Conservation (phyloP, 805 yeast genomes). For the Cyberlindnera americana region DNA sequence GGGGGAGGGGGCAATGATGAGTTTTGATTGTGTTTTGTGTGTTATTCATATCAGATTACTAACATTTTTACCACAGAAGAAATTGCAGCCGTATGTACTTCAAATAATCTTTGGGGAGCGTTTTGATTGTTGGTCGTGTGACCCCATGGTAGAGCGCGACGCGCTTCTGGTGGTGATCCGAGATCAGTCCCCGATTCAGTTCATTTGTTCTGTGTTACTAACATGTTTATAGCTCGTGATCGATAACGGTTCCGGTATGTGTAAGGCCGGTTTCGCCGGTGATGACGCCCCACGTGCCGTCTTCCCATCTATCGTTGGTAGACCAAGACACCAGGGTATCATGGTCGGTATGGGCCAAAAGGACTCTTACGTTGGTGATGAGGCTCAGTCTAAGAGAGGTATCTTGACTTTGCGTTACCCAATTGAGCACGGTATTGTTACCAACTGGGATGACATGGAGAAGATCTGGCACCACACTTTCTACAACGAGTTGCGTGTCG, state of each 20-base stretch:
- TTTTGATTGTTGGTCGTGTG: background rate
- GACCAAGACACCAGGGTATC: conserved; percentile 99
- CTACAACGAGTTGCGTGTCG: conserved; percentile 99
- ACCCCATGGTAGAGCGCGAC: no score
- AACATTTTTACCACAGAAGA: conserved; percentile 14
- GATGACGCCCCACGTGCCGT: conserved; percentile 99
- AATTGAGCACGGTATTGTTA: conserved; percentile 99
- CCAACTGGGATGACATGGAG: conserved; percentile 99
- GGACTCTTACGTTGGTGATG: conserved; percentile 99
- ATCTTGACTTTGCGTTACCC: conserved; percentile 97
- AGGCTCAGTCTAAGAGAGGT: conserved; percentile 99
- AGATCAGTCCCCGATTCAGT: no score
- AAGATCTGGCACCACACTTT: conserved; percentile 99
- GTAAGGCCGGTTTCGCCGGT: conserved; percentile 99
- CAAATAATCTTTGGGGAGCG: no score
- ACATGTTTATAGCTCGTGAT: conserved; percentile 54
- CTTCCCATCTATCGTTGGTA: conserved; percentile 99
- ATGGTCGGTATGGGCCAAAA: conserved; percentile 99
- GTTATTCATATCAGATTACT: conserved; percentile 5
- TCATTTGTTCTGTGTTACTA: conserved; percentile 23
- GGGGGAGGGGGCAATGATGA: no score
- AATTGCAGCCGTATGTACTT: conserved; percentile 17
- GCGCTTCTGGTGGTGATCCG: no score
- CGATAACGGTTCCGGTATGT: conserved; percentile 99
- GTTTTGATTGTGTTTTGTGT: background rate